Conservation (phyloP, 2,329 filamentous ascomycete genomes). For the Aspergillus fijiensis region DNA sequence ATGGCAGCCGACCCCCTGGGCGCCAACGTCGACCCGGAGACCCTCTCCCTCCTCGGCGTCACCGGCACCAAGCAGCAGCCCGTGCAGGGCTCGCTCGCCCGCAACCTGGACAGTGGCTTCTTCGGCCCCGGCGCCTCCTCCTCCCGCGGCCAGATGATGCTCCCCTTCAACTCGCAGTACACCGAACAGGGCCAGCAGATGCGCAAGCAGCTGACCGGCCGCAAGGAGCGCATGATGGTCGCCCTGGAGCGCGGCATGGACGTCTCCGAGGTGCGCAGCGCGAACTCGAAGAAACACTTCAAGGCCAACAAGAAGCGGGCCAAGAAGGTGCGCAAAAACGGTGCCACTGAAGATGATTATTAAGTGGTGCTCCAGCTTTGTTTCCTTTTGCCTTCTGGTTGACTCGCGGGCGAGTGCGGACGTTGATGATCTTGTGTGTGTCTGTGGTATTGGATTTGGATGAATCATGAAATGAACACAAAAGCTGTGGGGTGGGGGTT, state of each 20-base stretch:
- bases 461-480: too few relatives aligned
- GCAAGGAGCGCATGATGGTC: slow-evolving; percentile 75
- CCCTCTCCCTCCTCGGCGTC: slow-evolving; percentile 20
- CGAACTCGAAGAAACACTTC: slow-evolving; percentile 77
- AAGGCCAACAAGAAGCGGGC: slow-evolving; percentile 41
- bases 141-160: slow-evolving; percentile 65
- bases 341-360: slow-evolving; percentile 31
- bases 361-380: background rate
- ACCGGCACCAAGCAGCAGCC: slow-evolving; percentile 35
- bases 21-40: slow-evolving; percentile 14
- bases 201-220: slow-evolving; percentile 72
- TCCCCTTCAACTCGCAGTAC: slow-evolving; percentile 90
- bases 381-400: background rate
- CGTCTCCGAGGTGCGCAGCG: slow-evolving; percentile 67
- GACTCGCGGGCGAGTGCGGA: slow-evolving; percentile 22
- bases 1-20: slow-evolving; percentile 18
- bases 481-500: too few relatives aligned
- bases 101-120: slow-evolving; percentile 82
- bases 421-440: background rate
- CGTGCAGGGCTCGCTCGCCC: slow-evolving; percentile 69
- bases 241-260: slow-evolving; percentile 85
- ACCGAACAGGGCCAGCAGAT: slow-evolving; percentile 74
- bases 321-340: slow-evolving; percentile 34
- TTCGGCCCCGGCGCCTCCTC: slow-evolving; percentile 65
- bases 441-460: too few relatives aligned